Base-by-base conservation (phyloP, 495 filamentous ascomycete genomes). In the Tuber indicum region DNA sequence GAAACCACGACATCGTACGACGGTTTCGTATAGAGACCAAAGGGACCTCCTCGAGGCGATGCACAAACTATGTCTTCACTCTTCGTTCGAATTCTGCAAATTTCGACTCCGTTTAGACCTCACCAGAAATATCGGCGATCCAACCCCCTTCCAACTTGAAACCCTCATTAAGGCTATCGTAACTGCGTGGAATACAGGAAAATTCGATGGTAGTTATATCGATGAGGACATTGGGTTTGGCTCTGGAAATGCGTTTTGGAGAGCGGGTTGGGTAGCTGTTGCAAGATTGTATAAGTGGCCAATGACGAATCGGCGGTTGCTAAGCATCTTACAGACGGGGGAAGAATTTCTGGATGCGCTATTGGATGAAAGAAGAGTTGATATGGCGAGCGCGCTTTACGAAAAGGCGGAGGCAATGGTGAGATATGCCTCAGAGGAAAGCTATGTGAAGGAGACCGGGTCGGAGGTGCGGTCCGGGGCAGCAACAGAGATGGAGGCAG, bases 181-280 rank as follows among this genome's bases (percentile, higher is more conserved):
- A 39, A 42, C 58, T 72, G 76, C 46, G n/a, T 79, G 76, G 71
- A 79, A 79, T 76, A 70, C 47, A 19, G 75, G 77, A 32, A 41
- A 42, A 23, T 76, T 79, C 36, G 36, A 78, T 44, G 46, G 70
- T 7, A 71, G 26, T 17, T 71, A 70, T 36, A 79, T 79, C 43
- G 36, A 74, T 10, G 77, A 79, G 71, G 77, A 79, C 52, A 43
- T 71, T 8, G 76, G 77, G 3, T 78, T 79, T 12, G 77, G 77
- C 41, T 78, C 77, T 21, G 77, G 77, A 23, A 74, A 79, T 78
- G 77, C 77, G 45, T 79, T 79, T 71, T 75, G 77, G 45, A 78
- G 77, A 32, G 77, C 75, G 21, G 52, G 71, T n/a, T 78, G 77
- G 69, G 75, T 79, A 44, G 71, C 74, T 23, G 77, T 77, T 78